A percentile compares a stretch with the other conserved stretches of the same genome.
phyloP scores from a whole-genome alignment of 108 stramenopile genomes.

The Conticribra weissflogii region DNA sequence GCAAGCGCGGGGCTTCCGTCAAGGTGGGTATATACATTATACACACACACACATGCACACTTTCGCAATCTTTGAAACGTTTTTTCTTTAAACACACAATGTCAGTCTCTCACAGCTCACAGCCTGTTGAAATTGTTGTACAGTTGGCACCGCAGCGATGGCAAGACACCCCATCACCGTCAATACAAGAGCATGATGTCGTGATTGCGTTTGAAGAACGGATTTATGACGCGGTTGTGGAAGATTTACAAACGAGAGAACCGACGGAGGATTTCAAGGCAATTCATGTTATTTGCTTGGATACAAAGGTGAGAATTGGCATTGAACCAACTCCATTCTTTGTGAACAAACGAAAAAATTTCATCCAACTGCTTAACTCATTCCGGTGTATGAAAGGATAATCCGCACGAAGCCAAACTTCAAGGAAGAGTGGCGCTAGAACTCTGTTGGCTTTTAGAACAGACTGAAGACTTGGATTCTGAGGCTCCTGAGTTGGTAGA shows the following conservation, averaged over 20 bases:
- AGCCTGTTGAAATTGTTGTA: not conserved
- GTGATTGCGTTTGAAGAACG: slow-evolving; percentile 92
- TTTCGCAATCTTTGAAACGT: too few relatives aligned
- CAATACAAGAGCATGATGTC: slow-evolving; percentile 77
- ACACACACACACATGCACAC: too few relatives aligned
- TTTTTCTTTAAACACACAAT: too few relatives aligned
- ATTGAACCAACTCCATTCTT: not conserved
- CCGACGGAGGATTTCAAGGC: slow-evolving; percentile 89
- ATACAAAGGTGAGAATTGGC: slow-evolving; percentile 65
- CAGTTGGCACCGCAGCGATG: slow-evolving; percentile 83
- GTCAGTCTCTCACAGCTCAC: not conserved
- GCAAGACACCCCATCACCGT: slow-evolving; percentile 79
- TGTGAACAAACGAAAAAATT: not conserved
- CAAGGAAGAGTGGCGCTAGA: slow-evolving; percentile 85
- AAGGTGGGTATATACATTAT: slow-evolving; percentile 50
- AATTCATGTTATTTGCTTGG: slow-evolving; percentile 90
- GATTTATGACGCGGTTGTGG: slow-evolving; percentile 92
- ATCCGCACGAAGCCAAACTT: slow-evolving; percentile 86
- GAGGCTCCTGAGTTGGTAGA: slow-evolving; percentile 85
- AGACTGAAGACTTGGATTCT: slow-evolving; percentile 65
- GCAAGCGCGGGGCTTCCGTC: slow-evolving; percentile 85
- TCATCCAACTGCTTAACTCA: not conserved
- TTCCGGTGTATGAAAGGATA: slow-evolving; percentile 54
- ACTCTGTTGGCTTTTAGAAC: slow-evolving; percentile 85
- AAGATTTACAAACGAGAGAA: slow-evolving; percentile 90